Conservation (phyloP, 2,329 filamentous ascomycete species). For the Ampelomyces quisqualis region DNA sequence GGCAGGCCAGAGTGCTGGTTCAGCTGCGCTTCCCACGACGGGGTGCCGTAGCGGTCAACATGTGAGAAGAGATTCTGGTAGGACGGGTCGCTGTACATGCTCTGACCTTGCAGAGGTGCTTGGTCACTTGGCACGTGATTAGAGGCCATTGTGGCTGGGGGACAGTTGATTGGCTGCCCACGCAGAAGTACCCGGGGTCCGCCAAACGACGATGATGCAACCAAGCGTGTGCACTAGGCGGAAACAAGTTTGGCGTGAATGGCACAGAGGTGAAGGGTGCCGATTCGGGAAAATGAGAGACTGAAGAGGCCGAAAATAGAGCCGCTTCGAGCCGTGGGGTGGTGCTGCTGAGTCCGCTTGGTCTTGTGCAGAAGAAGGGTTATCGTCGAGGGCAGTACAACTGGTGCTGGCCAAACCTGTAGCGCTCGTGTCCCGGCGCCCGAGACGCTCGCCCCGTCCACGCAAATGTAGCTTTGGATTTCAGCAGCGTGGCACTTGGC, state of each 20-base stretch:
- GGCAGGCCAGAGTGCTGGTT: constrained; percentile 26
- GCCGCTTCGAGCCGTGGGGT: constrained; percentile 33
- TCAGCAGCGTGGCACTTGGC: constrained; percentile 33
- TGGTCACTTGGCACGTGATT: constrained; percentile 44
- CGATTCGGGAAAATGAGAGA: constrained; percentile 24
- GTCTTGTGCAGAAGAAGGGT: too few relatives aligned
- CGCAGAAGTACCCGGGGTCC: constrained; percentile 23
- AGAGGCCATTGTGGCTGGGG: constrained; percentile 32
- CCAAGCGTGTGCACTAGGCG: constrained; percentile 37
- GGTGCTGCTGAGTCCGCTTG: constrained; percentile 17
- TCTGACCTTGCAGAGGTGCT: constrained; percentile 34
- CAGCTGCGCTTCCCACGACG: constrained; percentile 35
- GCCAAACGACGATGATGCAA: constrained; percentile 34
- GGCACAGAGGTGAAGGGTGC: constrained; percentile 31
- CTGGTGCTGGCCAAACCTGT: constrained; percentile 23
- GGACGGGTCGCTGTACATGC: constrained; percentile 35
- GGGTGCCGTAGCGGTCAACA: constrained; percentile 34
- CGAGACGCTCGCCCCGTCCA: constrained; percentile 31
- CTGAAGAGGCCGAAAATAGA: constrained; percentile 37
- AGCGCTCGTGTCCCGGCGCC: constrained; percentile 29
- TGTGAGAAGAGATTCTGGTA: constrained; percentile 33
- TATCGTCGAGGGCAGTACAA: constrained; percentile 6
- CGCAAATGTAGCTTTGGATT: constrained; percentile 32
- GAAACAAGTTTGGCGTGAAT: constrained; percentile 33
- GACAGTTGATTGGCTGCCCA: constrained; percentile 30